These are phyloP conservation scores for Solanum sitiens DNA, from an alignment of 257 asterid species.

Conservation along the genomic window DNA sequence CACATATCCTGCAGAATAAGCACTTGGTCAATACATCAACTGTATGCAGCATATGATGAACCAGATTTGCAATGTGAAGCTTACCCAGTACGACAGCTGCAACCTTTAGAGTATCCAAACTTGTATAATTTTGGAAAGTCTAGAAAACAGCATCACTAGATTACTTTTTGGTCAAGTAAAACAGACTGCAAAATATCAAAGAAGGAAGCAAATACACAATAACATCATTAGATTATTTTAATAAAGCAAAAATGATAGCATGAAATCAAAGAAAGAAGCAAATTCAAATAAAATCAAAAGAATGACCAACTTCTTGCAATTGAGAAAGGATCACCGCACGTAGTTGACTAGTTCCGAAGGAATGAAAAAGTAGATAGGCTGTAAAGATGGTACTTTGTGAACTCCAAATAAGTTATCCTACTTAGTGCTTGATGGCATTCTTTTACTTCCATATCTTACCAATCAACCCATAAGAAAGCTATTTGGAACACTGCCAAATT, in stretches of 20 bases:
- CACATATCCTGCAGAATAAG: conserved; percentile 27
- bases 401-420: not conserved
- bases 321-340: not conserved
- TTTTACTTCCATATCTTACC: not conserved
- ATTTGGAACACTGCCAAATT: not conserved
- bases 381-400: not conserved
- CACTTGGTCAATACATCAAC: not conserved
- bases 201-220: not conserved
- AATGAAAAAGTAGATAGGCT: not conserved
- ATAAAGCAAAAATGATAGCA: not conserved
- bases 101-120: conserved; percentile 40
- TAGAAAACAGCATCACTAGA: conserved; percentile 4
- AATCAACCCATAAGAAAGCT: not conserved
- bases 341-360: not conserved
- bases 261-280: not conserved
- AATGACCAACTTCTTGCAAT: not conserved
- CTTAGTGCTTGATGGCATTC: not conserved
- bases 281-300: not conserved
- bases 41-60: not conserved
- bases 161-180: not conserved
- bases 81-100: conserved; percentile 41
- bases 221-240: not conserved
- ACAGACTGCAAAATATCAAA: not conserved
- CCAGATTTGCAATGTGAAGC: not conserved
- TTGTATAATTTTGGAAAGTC: conserved; percentile 38